phyloP scores from a whole-genome alignment of 2,329 filamentous ascomycete species.

The Sarocladiaceae sp. region DNA sequence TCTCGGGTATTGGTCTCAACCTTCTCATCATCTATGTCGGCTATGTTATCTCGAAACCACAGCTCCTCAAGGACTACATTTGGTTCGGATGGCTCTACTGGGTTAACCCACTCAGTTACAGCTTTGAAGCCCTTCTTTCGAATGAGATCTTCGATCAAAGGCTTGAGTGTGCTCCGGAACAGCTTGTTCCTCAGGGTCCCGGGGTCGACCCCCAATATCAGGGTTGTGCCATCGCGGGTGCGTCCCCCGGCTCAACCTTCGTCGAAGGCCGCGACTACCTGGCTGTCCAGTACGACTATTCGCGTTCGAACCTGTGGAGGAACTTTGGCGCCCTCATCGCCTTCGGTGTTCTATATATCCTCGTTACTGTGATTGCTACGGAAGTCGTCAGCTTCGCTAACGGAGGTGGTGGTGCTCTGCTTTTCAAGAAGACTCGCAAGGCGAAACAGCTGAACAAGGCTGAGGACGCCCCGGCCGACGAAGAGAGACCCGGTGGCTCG shows the following conservation, averaged over 20 bases:
- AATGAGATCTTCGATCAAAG: conserved; percentile 48
- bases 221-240: conserved; percentile 50
- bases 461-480: conserved; percentile 19
- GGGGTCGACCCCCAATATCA: conserved; percentile 36
- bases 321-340: conserved; percentile 71
- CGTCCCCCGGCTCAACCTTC: conserved; percentile 34
- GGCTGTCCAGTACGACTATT: conserved; percentile 45
- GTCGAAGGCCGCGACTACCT: conserved; percentile 52
- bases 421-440: conserved; percentile 64
- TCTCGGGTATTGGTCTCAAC: conserved; percentile 50
- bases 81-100: conserved; percentile 65
- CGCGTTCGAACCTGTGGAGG: conserved; percentile 53
- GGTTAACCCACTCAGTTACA: conserved; percentile 59
- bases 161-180: conserved; percentile 38
- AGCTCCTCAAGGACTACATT: conserved; percentile 52
- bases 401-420: conserved; percentile 57
- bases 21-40: conserved; percentile 61
- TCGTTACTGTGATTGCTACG: conserved; percentile 60
- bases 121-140: conserved; percentile 53
- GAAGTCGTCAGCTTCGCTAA: conserved; percentile 58
- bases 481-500: conserved; percentile 30
- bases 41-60: conserved; percentile 51
- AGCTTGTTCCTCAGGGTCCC: conserved; percentile 41
- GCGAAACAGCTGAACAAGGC: conserved; percentile 40
- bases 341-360: conserved; percentile 66